A percentile compares a stretch with the other conserved stretches of the same genome.
Evolutionary conservation across 2,329 filamentous ascomycete genomes (phyloP).

Genomic region (Xylariaceae sp.): DNA sequence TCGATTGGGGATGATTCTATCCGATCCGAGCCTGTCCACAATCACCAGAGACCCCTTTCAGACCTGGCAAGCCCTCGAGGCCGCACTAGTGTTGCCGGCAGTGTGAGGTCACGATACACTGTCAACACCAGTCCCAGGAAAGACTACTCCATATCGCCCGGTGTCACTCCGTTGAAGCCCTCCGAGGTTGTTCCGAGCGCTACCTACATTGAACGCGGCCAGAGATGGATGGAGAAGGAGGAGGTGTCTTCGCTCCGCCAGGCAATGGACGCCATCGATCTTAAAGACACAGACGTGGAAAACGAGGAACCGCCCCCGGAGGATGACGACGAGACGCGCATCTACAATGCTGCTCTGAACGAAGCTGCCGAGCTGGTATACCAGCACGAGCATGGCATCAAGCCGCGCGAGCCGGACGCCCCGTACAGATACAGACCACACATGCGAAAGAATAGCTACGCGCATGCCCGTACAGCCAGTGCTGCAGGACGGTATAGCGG

Average conservation of each 20-base stretch:
- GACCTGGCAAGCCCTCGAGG: constrained; percentile 29
- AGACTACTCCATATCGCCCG: constrained; percentile 44
- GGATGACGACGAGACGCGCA: constrained; percentile 54
- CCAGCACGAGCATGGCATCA: constrained; percentile 61
- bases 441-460: constrained; percentile 65
- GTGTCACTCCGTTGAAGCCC: constrained; percentile 43
- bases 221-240: constrained; percentile 76
- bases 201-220: constrained; percentile 67
- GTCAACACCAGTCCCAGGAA: constrained; percentile 38
- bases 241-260: constrained; percentile 64
- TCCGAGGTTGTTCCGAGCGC: constrained; percentile 59
- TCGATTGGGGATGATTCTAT: constrained; percentile 29
- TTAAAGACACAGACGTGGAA: constrained; percentile 37
- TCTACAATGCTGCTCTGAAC: constrained; percentile 66
- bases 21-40: constrained; percentile 29
- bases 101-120: constrained; percentile 47
- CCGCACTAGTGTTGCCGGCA: constrained; percentile 41
- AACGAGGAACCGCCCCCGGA: constrained; percentile 28
- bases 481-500: constrained; percentile 44
- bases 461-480: constrained; percentile 58
- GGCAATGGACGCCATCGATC: constrained; percentile 68
- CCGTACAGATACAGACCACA: constrained; percentile 65
- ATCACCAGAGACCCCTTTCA: constrained; percentile 31
- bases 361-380: constrained; percentile 76
- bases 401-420: constrained; percentile 52